phyloP scores from a whole-genome alignment of 2,329 filamentous ascomycete genomes.

The Rhinocladiella mackenziei region DNA sequence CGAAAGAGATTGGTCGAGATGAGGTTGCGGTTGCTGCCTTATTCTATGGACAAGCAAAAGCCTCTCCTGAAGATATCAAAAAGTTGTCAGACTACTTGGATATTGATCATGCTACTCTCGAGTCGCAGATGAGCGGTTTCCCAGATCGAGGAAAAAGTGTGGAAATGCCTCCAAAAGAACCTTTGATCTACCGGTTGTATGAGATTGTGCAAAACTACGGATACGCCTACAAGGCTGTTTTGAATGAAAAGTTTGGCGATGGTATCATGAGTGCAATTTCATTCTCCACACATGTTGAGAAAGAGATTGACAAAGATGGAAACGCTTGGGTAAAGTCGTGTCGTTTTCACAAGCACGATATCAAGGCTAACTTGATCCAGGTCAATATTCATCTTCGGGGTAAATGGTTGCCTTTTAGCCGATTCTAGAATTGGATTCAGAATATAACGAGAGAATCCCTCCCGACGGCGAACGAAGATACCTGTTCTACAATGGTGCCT shows the following conservation, averaged over 20 bases:
- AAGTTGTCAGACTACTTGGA: constrained; percentile 64
- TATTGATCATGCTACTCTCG: constrained; percentile 55
- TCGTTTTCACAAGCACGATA: background rate
- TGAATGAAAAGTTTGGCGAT: constrained; percentile 93
- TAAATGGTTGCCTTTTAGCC: constrained; percentile 64
- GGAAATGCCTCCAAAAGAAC: constrained; percentile 80
- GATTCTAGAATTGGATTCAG: constrained; percentile 35
- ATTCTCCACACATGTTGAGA: constrained; percentile 87
- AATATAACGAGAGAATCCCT: background rate
- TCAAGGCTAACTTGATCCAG: constrained; percentile 10
- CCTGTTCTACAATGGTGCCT: background rate
- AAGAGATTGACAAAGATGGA: constrained; percentile 82
- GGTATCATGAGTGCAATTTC: constrained; percentile 97
- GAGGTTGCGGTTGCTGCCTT: constrained; percentile 82
- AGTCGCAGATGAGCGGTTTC: constrained; percentile 63
- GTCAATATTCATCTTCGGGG: constrained; percentile 77
- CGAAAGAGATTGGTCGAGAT: constrained; percentile 66
- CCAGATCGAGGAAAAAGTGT: constrained; percentile 75
- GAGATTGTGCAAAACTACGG: constrained; percentile 97
- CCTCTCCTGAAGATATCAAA: constrained; percentile 64
- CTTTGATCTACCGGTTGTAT: constrained; percentile 83
- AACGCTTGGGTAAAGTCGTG: constrained; percentile 56
- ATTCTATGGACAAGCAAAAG: constrained; percentile 83
- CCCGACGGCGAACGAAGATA: background rate
- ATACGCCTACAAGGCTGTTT: constrained; percentile 87